Conservation (phyloP, 2,329 filamentous ascomycete genomes). For the Parastagonospora nodorum region DNA sequence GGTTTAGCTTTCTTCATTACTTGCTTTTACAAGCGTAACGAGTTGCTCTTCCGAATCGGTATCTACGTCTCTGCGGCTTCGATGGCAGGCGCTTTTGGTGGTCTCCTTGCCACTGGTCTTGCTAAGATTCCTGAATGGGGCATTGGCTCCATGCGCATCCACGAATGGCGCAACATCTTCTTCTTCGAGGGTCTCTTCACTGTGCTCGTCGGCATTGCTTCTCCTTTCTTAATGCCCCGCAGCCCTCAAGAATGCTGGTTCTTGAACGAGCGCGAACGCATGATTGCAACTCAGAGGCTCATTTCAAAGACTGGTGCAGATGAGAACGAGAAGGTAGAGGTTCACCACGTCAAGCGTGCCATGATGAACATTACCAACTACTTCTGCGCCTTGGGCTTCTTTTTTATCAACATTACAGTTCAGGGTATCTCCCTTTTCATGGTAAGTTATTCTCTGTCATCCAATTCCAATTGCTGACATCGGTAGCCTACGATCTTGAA, state of each 20-base stretch:
- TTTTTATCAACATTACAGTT: conserved; percentile 65
- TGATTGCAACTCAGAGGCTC: conserved; percentile 60
- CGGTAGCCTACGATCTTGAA: conserved; percentile 44
- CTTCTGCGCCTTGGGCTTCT: conserved; percentile 63
- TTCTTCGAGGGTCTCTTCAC: conserved; percentile 67
- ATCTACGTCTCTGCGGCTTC: conserved; percentile 62
- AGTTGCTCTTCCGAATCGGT: conserved; percentile 61
- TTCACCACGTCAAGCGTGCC: conserved; percentile 57
- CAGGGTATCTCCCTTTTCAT: conserved; percentile 52
- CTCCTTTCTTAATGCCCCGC: conserved; percentile 60
- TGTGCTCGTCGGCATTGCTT: conserved; percentile 52
- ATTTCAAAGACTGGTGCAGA: conserved; percentile 54
- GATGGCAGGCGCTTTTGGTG: conserved; percentile 63
- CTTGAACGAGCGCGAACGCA: conserved; percentile 58
- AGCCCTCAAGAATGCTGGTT: conserved; percentile 56
- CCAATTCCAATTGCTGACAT: conserved; percentile 8
- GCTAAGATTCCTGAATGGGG: conserved; percentile 59
- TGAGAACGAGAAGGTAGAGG: conserved; percentile 54
- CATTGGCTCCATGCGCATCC: conserved; percentile 47
- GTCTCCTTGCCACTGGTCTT: conserved; percentile 58
- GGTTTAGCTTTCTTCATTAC: conserved; percentile 63
- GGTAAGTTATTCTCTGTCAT: conserved; percentile 23
- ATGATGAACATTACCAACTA: conserved; percentile 64
- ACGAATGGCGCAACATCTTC: conserved; percentile 59
- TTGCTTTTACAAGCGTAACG: conserved; percentile 62